Evolutionary conservation across 1,139 yeast species (phyloP).

Genomic region (Starmera stellimalicola): DNA sequence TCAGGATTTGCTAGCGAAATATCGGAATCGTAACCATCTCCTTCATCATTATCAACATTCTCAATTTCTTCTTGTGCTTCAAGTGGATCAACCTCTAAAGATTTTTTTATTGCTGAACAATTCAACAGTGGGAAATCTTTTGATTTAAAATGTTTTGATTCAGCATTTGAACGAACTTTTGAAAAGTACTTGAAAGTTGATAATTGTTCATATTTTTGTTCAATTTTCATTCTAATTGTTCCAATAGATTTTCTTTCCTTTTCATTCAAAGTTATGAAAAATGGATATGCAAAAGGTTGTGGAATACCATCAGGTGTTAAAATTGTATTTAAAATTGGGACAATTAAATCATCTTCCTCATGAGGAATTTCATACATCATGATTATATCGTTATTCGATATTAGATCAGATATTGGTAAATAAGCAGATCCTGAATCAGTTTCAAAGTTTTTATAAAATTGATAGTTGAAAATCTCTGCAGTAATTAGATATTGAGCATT

Average conservation of each 20-base stretch:
- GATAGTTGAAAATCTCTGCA: constrained; percentile 62
- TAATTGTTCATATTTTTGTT: constrained; percentile 30
- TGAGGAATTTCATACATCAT: constrained; percentile 58
- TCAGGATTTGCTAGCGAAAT: constrained; percentile 46
- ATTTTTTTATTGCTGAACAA: constrained; percentile 9
- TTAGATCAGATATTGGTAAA: constrained; percentile 62
- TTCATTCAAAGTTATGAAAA: constrained; percentile 49
- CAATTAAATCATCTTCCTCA: constrained; percentile 34
- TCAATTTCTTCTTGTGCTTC: constrained; percentile 10
- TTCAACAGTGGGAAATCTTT: constrained; percentile 17
- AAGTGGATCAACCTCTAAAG: constrained; percentile 9
- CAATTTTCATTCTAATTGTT: constrained; percentile 45
- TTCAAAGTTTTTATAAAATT: constrained; percentile 64
- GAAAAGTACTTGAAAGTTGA: constrained; percentile 26
- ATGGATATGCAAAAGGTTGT: constrained; percentile 60
- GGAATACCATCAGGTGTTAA: constrained; percentile 32
- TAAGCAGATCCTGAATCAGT: constrained; percentile 49
- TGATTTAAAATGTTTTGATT: constrained; percentile 3
- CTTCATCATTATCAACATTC: constrained; percentile 11
- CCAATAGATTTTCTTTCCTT: constrained; percentile 45
- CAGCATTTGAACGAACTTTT: constrained; percentile 11
- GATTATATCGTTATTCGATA: constrained; percentile 53
- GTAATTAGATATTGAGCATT: constrained; percentile 40
- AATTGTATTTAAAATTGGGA: constrained; percentile 60
- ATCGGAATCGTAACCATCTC: constrained; percentile 36